Evolutionary conservation across 495 filamentous ascomycete genomes (phyloP).

Genomic region (Thozetella sp.): DNA sequence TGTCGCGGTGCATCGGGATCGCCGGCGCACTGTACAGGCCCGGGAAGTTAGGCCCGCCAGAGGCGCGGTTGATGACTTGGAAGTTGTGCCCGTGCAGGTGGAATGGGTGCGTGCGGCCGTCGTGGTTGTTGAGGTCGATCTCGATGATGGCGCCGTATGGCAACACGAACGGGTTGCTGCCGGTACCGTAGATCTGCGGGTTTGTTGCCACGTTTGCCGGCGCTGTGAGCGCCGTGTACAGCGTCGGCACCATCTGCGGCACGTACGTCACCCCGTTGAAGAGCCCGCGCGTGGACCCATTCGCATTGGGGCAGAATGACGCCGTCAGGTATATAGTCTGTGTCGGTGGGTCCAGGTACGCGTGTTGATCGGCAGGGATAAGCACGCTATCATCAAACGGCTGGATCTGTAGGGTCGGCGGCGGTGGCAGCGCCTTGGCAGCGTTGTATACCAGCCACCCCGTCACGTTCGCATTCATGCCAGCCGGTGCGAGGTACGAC

Average conservation of each 20-base stretch:
- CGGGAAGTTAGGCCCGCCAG: slow-evolving; percentile 34
- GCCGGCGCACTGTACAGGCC: slow-evolving; percentile 46
- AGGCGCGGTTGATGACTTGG: slow-evolving; percentile 54
- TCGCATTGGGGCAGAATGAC: slow-evolving; percentile 48
- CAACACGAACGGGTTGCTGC: slow-evolving; percentile 55
- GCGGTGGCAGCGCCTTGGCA: slow-evolving; percentile 42
- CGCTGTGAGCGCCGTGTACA: slow-evolving; percentile 59
- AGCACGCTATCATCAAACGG: slow-evolving; percentile 61
- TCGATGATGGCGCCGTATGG: slow-evolving; percentile 62
- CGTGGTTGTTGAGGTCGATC: slow-evolving; percentile 72
- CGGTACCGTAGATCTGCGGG: slow-evolving; percentile 39
- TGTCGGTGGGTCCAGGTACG: slow-evolving; percentile 1
- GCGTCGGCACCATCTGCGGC: slow-evolving; percentile 63
- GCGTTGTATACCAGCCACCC: slow-evolving; percentile 64
- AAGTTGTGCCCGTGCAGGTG: slow-evolving; percentile 67
- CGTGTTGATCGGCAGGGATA: slow-evolving; percentile 25
- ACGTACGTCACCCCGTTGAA: slow-evolving; percentile 71
- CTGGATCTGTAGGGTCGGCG: slow-evolving; percentile 38
- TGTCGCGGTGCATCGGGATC: slow-evolving; percentile 52
- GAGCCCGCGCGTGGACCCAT: slow-evolving; percentile 22
- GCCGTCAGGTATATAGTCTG: slow-evolving; percentile 39
- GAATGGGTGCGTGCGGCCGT: slow-evolving; percentile 48
- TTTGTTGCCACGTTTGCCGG: slow-evolving; percentile 47
- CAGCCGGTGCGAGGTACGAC: slow-evolving; percentile 1
- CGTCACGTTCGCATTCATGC: slow-evolving; percentile 3